Percentiles rank a stretch among this genome's conserved stretches.
Evolutionary conservation across 345 rosid genomes (phyloP).

Genomic region (Citrus sp.): DNA sequence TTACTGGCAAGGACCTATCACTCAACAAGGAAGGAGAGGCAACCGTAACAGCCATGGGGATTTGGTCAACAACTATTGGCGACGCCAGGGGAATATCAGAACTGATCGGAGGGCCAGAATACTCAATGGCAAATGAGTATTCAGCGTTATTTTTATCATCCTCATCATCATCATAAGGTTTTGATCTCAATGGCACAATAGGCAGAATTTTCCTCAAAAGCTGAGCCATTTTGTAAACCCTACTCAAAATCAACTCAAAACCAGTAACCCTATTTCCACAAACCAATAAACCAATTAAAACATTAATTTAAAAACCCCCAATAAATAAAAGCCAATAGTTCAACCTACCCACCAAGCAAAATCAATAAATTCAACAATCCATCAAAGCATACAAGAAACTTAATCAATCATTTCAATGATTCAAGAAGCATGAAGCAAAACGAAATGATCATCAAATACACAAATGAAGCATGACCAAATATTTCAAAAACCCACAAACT

Average conservation of each 20-base stretch:
- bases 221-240: conserved; percentile 36
- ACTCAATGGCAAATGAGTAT: conserved; percentile 75
- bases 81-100: conserved; percentile 54
- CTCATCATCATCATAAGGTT: conserved; percentile 31
- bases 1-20: conserved; percentile 47
- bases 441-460: not conserved
- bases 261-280: not conserved
- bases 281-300: not conserved
- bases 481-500: not conserved
- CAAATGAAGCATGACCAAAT: conserved; percentile 5
- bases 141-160: conserved; percentile 36
- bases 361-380: conserved; percentile 12
- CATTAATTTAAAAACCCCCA: conserved; percentile 4
- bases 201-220: conserved; percentile 53
- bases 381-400: not conserved
- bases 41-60: conserved; percentile 59
- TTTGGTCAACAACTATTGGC: conserved; percentile 56
- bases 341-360: conserved; percentile 6
- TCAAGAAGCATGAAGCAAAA: conserved; percentile 14
- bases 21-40: conserved; percentile 28
- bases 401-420: conserved; percentile 7
- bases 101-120: conserved; percentile 60
- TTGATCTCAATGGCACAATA: conserved; percentile 30
- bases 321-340: not conserved
- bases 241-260: not conserved